Evolutionary conservation across 169 alveolate species (phyloP).

Genomic region (Plasmodium cynomolgi): DNA sequence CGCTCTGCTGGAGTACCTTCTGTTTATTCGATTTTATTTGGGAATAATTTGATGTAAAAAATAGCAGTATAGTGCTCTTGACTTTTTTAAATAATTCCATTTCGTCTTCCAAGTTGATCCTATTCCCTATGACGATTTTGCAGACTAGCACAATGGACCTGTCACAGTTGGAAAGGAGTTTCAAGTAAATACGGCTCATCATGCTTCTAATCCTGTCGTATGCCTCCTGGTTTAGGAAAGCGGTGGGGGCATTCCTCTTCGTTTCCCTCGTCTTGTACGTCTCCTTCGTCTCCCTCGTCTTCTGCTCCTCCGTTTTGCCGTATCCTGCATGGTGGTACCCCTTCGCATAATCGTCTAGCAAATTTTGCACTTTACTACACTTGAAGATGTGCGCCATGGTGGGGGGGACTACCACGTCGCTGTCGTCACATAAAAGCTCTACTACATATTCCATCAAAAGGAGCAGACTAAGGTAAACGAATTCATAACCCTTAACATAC

Average conservation of each 20-base stretch:
- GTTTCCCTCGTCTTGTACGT: too few relatives aligned
- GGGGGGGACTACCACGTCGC: neutral
- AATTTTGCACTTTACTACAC: neutral
- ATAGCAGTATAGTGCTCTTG: conserved; percentile 10
- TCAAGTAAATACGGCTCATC: conserved; percentile 31
- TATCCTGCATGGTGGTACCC: neutral
- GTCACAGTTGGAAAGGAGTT: conserved; percentile 15
- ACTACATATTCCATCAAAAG: conserved; percentile 20
- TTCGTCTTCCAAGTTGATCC: conserved; percentile 41
- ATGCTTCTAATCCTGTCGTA: neutral
- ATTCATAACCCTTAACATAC: conserved; percentile 46
- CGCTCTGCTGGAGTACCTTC: neutral
- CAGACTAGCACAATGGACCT: conserved; percentile 29
- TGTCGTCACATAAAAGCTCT: neutral
- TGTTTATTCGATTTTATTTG: conserved; percentile 32
- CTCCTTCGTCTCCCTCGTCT: too few relatives aligned
- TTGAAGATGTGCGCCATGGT: conserved; percentile 12
- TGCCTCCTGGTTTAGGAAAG: neutral
- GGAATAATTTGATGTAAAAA: conserved; percentile 35
- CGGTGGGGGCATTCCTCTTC: neutral
- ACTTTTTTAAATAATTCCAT: conserved; percentile 3
- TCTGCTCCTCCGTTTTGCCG: neutral
- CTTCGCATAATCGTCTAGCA: conserved; percentile 7
- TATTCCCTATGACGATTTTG: conserved; percentile 53
- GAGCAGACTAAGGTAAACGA: conserved; percentile 29